Evolutionary conservation across 306 rosid species (phyloP).

Genomic region (Oemleria cerasiformis): DNA sequence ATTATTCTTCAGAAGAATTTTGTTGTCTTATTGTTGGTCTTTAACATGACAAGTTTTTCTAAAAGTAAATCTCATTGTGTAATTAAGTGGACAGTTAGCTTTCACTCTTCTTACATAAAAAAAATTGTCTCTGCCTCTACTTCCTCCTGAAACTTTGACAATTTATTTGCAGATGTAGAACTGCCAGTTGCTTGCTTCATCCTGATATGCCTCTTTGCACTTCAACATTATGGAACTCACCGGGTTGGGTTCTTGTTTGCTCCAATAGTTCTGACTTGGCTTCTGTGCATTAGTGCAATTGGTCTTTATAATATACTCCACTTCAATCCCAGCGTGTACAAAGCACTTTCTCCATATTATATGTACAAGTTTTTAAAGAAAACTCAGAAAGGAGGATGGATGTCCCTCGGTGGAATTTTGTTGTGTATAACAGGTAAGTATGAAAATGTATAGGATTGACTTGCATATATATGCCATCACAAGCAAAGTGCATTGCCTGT

Average conservation of each 20-base stretch:
- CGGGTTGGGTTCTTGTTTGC: constrained; percentile 91
- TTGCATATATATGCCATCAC: constrained; percentile 14
- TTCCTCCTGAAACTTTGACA: constrained; percentile 25
- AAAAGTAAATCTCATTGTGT: neutral
- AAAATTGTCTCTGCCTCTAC: constrained; percentile 13
- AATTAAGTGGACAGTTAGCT: constrained; percentile 16
- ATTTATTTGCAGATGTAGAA: constrained; percentile 64
- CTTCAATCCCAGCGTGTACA: constrained; percentile 68
- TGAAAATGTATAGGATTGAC: constrained; percentile 21
- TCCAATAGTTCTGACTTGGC: constrained; percentile 82
- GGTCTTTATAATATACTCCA: constrained; percentile 80
- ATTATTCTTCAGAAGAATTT: neutral
- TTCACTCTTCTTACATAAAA: constrained; percentile 14
- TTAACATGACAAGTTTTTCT: constrained; percentile 7
- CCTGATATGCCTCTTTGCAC: constrained; percentile 79
- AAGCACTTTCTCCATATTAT: constrained; percentile 79
- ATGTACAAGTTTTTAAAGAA: constrained; percentile 61
- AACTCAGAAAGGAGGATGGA: constrained; percentile 72
- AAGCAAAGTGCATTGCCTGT: constrained; percentile 9
- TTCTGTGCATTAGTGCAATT: constrained; percentile 70
- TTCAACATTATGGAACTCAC: constrained; percentile 96
- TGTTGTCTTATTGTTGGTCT: neutral
- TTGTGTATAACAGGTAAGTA: constrained; percentile 78
- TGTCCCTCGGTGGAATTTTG: constrained; percentile 91
- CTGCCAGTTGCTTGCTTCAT: constrained; percentile 79